Evolutionary conservation across 768 basidiomycete species (phyloP).

Genomic region (Melanogaster broomeanus): DNA sequence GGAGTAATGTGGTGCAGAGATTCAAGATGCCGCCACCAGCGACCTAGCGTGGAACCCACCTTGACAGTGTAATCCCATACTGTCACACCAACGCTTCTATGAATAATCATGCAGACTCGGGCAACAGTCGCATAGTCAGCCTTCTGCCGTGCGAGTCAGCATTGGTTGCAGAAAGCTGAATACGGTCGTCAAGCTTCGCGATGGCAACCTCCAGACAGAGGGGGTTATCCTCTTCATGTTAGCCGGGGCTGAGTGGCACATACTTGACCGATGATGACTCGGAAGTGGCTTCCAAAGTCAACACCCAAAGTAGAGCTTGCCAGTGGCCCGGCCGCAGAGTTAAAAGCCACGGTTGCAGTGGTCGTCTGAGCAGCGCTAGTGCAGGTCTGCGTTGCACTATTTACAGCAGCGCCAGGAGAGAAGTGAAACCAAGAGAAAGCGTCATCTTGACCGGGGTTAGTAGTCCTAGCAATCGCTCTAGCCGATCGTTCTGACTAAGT

Average conservation of each 20-base stretch:
- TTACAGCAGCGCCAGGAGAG: slow-evolving; percentile 6
- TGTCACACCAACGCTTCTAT: slow-evolving; percentile 38
- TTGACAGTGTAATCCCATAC: slow-evolving; percentile 46
- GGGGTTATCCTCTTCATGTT: slow-evolving; percentile 53
- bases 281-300: slow-evolving; percentile 62
- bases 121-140: slow-evolving; percentile 59
- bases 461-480: not conserved
- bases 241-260: slow-evolving; percentile 44
- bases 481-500: no score
- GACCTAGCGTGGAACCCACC: slow-evolving; percentile 11
- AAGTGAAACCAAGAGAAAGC: slow-evolving; percentile 2
- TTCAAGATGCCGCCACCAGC: slow-evolving; percentile 15
- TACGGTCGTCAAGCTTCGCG: slow-evolving; percentile 69
- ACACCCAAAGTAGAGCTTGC: slow-evolving; percentile 55
- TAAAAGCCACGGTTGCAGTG: slow-evolving; percentile 19
- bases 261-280: slow-evolving; percentile 57
- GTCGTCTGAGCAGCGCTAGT: not conserved
- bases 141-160: slow-evolving; percentile 54
- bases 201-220: slow-evolving; percentile 69
- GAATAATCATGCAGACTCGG: slow-evolving; percentile 48
- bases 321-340: slow-evolving; percentile 40
- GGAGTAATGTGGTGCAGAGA: slow-evolving; percentile 9
- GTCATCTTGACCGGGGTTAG: not conserved
- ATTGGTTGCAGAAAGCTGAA: slow-evolving; percentile 49
- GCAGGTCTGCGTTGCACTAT: not conserved